These are phyloP conservation scores for Tuber magnatum DNA, from an alignment of 495 filamentous ascomycete genomes.

Conservation along the genomic window DNA sequence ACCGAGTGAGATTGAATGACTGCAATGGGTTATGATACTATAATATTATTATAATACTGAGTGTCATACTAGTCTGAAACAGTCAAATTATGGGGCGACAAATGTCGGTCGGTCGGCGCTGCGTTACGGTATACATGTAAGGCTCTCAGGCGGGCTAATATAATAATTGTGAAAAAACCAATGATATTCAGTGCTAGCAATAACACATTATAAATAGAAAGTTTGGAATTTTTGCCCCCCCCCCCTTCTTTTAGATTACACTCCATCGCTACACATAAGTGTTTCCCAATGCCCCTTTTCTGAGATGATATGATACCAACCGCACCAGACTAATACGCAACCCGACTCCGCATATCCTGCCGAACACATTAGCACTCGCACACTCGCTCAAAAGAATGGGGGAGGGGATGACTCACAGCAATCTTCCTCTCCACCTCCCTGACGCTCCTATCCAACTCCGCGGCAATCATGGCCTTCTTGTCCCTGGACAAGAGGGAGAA, in stretches of 20 bases:
- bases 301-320: constrained; percentile 5
- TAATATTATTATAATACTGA: too few relatives aligned
- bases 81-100: neutral
- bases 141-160: neutral
- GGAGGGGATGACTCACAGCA: constrained; percentile 54
- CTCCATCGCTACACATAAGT: neutral
- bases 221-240: neutral
- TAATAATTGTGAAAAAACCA: neutral
- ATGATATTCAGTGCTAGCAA: neutral
- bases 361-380: constrained; percentile 31
- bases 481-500: constrained; percentile 74
- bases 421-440: constrained; percentile 93
- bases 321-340: constrained; percentile 57
- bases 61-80: neutral
- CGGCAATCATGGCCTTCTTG: constrained; percentile 90
- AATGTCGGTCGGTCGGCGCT: neutral
- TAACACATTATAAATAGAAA: neutral
- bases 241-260: neutral
- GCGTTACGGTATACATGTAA: neutral
- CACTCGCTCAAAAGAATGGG: neutral
- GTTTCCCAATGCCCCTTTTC: neutral
- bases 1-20: neutral
- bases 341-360: constrained; percentile 79
- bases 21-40: neutral
- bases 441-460: constrained; percentile 80